Base-by-base conservation (phyloP, 305 asterid species). In the Nicotiana rustica region DNA sequence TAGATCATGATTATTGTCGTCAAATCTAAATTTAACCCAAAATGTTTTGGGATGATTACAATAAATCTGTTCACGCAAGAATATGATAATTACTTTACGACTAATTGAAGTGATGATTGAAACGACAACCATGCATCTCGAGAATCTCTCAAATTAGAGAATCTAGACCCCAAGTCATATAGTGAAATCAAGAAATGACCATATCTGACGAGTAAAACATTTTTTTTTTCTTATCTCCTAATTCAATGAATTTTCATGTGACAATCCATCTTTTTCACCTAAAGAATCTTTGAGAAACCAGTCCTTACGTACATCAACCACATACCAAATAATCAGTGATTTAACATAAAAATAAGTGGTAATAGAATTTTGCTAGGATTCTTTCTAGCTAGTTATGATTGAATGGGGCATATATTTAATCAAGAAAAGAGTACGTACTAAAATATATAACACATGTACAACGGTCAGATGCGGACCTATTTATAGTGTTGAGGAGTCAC, bases 361-460 rank as follows among this genome's bases (percentile, higher is more conserved):
- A 17, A 15, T 9, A 59, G 21, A 59, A 59, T n/a, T 19, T 67
- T 67, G 55, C 9, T 67, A 7, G 36, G 8, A 35, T 67, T n/a
- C n/a, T 38, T 36, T 18, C 78, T 12, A 47, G 59, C 38, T 41
- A 69, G 59, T 70, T 60, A 71, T 13, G 78, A 71, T 47, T 65
- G 35, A 25, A 65, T 12, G 12, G 15, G 68, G 12, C 36, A 62
- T 21, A 60, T 61, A 60, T 19, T 0, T 18, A 8, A 18, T 61
- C 7, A n/a, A n/a, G 10, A 3, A 61, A 0, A n/a, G 10, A 36
- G 18, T 70, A 70, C 3, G 18, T 6, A 71, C 4, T 6, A 12
- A 4, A 10, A 52, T 52, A 52, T 52, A 19, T 21, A 71, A 71
- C 10, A 19, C 18, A 18, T 10, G 36, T 33, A 10, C 17, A 49